phyloP scores from a whole-genome alignment of 1,139 yeast species.

The Pichia sp. region DNA sequence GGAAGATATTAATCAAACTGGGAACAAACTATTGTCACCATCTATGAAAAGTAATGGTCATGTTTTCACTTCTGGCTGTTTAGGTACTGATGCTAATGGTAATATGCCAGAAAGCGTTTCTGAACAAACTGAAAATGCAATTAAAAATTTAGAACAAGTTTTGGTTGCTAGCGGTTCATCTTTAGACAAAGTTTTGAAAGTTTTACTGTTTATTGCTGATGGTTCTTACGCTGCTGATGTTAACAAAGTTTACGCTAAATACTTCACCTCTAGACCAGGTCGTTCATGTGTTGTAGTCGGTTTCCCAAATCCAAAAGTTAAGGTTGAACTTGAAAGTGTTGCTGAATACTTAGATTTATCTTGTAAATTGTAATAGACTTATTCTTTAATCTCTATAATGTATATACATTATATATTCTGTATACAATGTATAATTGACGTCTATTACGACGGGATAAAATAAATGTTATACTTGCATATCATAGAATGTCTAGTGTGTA shows the following conservation, averaged over 20 bases:
- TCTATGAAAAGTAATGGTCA: slow-evolving; percentile 45
- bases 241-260: slow-evolving; percentile 43
- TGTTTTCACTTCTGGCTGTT: slow-evolving; percentile 43
- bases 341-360: slow-evolving; percentile 23
- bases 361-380: slow-evolving; percentile 5
- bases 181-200: slow-evolving; percentile 47
- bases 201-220: slow-evolving; percentile 44
- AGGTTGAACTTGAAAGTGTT: slow-evolving; percentile 38
- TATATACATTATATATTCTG: no score
- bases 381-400: no score
- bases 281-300: slow-evolving; percentile 47
- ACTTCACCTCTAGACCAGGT: slow-evolving; percentile 48
- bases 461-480: no score
- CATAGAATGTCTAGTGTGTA: no score
- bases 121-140: slow-evolving; percentile 41
- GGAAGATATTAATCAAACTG: slow-evolving; percentile 13
- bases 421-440: no score
- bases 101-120: slow-evolving; percentile 12
- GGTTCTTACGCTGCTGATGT: slow-evolving; percentile 40
- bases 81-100: slow-evolving; percentile 34
- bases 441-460: no score
- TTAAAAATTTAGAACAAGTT: slow-evolving; percentile 39
- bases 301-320: slow-evolving; percentile 37
- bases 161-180: slow-evolving; percentile 42
- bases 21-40: slow-evolving; percentile 33